A percentile compares a stretch with the other conserved stretches of the same genome.
Evolutionary conservation across 2,329 filamentous ascomycete species (phyloP).

Genomic region (Aspergillus pseudoviridinutans): DNA sequence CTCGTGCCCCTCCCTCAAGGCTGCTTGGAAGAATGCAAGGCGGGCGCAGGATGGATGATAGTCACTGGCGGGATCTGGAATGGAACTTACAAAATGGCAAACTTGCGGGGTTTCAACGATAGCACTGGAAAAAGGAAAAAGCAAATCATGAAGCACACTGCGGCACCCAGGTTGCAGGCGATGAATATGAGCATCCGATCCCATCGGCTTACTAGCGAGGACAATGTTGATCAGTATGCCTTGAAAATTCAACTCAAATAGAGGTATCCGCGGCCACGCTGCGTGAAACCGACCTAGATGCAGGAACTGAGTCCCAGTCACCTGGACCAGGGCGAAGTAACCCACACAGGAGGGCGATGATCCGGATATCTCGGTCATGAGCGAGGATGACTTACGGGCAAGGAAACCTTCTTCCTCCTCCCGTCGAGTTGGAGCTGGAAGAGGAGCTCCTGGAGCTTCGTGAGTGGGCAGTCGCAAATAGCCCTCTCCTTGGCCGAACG

Average conservation of each 20-base stretch:
- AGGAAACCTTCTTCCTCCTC: slow-evolving; percentile 97
- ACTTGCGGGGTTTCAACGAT: slow-evolving; percentile 79
- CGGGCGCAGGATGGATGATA: slow-evolving; percentile 14
- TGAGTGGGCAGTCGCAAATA: slow-evolving; percentile 88
- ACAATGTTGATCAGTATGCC: slow-evolving; percentile 14
- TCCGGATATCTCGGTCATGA: slow-evolving; percentile 17
- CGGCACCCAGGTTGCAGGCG: slow-evolving; percentile 82
- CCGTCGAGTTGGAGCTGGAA: slow-evolving; percentile 77
- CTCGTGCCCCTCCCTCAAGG: slow-evolving; percentile 7
- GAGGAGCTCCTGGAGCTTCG: slow-evolving; percentile 75
- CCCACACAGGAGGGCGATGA: slow-evolving; percentile 11
- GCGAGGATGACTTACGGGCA: slow-evolving; percentile 67
- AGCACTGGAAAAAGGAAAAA: slow-evolving; percentile 86
- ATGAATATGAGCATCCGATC: slow-evolving; percentile 90
- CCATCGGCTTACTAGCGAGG: slow-evolving; percentile 82
- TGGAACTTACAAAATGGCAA: slow-evolving; percentile 86
- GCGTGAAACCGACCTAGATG: slow-evolving; percentile 28
- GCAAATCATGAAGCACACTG: slow-evolving; percentile 85
- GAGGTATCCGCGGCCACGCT: slow-evolving; percentile 9
- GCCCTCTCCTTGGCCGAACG: slow-evolving; percentile 72
- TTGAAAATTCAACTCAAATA: slow-evolving; percentile 1
- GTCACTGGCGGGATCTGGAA: slow-evolving; percentile 8
- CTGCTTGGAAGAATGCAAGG: slow-evolving; percentile 11
- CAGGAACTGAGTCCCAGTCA: slow-evolving; percentile 38
- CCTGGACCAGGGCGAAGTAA: slow-evolving; percentile 25